Evolutionary conservation across 129 eudicot species (phyloP).

Genomic region (Glebionis coronaria): DNA sequence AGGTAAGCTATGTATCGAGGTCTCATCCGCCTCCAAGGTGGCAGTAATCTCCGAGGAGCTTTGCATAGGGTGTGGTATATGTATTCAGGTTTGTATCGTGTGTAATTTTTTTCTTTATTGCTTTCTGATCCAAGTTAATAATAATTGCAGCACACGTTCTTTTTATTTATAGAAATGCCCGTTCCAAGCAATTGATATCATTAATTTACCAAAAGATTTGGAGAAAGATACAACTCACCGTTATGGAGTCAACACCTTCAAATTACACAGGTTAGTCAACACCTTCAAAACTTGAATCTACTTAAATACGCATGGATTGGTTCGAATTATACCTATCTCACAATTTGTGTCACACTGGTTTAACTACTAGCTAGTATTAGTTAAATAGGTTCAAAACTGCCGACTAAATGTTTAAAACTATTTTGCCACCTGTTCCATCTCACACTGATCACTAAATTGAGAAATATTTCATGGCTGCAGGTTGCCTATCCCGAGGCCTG

Average conservation of each 20-base stretch:
- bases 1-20: slow-evolving; percentile 93
- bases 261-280: slow-evolving; percentile 76
- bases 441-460: no score
- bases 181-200: slow-evolving; percentile 86
- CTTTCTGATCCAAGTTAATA: background rate
- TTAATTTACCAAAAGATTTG: slow-evolving; percentile 79
- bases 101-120: background rate
- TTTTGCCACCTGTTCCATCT: no score
- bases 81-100: slow-evolving; percentile 68
- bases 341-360: no score
- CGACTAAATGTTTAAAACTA: no score
- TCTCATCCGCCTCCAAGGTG: slow-evolving; percentile 65
- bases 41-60: slow-evolving; percentile 90
- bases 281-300: slow-evolving; percentile 45
- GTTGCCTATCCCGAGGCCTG: no score
- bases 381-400: no score
- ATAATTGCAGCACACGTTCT: background rate
- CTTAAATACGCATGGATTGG: background rate
- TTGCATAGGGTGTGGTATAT: slow-evolving; percentile 95
- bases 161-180: slow-evolving; percentile 76
- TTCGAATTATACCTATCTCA: background rate
- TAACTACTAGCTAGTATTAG: no score
- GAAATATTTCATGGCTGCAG: no score
- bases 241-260: slow-evolving; percentile 74
- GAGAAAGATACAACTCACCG: slow-evolving; percentile 93